phyloP scores from a whole-genome alignment of 1,284 basidiomycete genomes.

The Exobasidium cylindrosporum region DNA sequence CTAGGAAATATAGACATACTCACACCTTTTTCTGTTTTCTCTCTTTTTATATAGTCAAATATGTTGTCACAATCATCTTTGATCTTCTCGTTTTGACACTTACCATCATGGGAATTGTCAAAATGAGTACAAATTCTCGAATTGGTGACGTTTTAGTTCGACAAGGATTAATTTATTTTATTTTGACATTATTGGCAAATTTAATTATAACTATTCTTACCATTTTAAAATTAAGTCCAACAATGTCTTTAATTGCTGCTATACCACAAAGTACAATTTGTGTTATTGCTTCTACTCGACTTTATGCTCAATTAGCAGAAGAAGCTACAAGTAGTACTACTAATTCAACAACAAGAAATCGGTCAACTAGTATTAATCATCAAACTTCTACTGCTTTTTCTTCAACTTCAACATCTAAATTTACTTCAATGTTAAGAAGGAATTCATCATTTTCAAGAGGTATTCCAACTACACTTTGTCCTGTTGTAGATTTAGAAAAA shows the following conservation, averaged over 20 bases:
- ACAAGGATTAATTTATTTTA: slow-evolving; percentile 44
- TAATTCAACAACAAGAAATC: too few species aligned
- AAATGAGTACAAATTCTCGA: slow-evolving; percentile 27
- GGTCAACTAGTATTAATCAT: too few species aligned
- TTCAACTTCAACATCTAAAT: too few species aligned
- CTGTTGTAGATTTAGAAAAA: too few species aligned
- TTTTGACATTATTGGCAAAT: slow-evolving; percentile 35
- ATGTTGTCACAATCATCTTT: slow-evolving; percentile 22
- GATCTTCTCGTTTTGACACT: slow-evolving; percentile 25
- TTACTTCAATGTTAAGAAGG: too few species aligned
- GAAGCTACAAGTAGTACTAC: too few species aligned
- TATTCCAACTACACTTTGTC: too few species aligned
- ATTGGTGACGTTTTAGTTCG: slow-evolving; percentile 32
- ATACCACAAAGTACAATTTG: slow-evolving; percentile 32
- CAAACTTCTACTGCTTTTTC: too few species aligned
- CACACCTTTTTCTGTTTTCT: slow-evolving; percentile 12
- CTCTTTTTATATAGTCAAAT: slow-evolving; percentile 24
- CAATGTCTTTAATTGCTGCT: slow-evolving; percentile 39
- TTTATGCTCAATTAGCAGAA: slow-evolving; percentile 36
- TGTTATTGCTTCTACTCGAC: slow-evolving; percentile 32
- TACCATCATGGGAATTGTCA: slow-evolving; percentile 30
- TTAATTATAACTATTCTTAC: slow-evolving; percentile 30
- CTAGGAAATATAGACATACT: slow-evolving; percentile 32
- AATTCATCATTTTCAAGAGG: too few species aligned
- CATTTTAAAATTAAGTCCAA: slow-evolving; percentile 28